Evolutionary conservation across 208 protist species (phyloP).

Genomic region (Angomonas deanei): DNA sequence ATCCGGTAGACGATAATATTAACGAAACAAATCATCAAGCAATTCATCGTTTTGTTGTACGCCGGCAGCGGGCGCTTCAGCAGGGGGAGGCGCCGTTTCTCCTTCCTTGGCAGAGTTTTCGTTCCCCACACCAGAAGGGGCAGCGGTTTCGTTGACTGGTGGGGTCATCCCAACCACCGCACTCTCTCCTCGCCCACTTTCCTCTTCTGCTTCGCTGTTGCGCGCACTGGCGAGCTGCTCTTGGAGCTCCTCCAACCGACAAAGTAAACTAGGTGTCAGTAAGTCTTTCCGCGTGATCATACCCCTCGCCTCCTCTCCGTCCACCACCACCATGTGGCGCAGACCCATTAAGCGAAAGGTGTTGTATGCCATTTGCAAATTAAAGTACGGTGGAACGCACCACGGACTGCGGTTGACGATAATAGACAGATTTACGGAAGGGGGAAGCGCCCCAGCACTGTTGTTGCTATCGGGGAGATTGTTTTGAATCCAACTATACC

Average conservation of each 20-base stretch:
- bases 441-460: conserved; percentile 27
- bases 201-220: too few relatives aligned
- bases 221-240: conserved; percentile 6
- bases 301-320: conserved; percentile 74
- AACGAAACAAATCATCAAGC: background rate
- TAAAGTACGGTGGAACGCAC: conserved; percentile 83
- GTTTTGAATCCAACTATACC: conserved; percentile 33
- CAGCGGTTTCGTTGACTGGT: background rate
- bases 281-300: conserved; percentile 94
- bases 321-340: conserved; percentile 90
- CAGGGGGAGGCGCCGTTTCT: too few relatives aligned
- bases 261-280: conserved; percentile 56
- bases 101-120: background rate
- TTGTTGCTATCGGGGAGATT: conserved; percentile 16
- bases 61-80: too few relatives aligned
- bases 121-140: background rate
- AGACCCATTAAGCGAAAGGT: conserved; percentile 92
- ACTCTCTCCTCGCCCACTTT: too few relatives aligned
- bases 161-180: too few relatives aligned
- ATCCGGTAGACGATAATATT: too few relatives aligned
- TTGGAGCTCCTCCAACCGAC: conserved; percentile 37
- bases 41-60: too few relatives aligned
- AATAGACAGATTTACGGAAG: conserved; percentile 59
- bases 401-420: conserved; percentile 89
- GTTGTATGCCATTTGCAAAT: conserved; percentile 81